Evolutionary conservation across 2,329 filamentous ascomycete species (phyloP).

Genomic region (Talaromyces funiculosus): DNA sequence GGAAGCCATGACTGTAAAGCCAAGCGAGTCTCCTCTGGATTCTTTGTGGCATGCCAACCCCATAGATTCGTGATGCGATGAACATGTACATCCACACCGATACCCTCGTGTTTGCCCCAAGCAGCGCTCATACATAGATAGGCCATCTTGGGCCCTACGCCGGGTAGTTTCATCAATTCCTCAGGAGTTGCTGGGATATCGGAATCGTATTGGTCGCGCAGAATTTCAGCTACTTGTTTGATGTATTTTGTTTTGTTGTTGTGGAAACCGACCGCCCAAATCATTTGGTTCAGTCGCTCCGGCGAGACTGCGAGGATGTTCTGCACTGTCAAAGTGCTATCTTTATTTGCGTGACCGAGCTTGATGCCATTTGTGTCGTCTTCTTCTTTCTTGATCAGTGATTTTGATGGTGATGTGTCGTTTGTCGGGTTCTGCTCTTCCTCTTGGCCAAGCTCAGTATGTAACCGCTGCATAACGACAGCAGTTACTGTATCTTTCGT

Average conservation of each 20-base stretch:
- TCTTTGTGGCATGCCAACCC: constrained; percentile 80
- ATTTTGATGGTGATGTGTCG: not conserved
- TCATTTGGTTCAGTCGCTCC: constrained; percentile 63
- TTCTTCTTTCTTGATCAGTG: constrained; percentile 24
- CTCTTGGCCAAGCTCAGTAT: constrained; percentile 58
- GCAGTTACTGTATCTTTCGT: constrained; percentile 91
- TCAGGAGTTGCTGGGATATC: constrained; percentile 77
- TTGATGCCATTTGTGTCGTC: not conserved
- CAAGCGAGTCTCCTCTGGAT: constrained; percentile 73
- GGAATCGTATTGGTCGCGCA: constrained; percentile 62
- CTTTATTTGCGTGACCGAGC: constrained; percentile 15
- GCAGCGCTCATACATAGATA: constrained; percentile 79
- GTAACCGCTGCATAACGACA: constrained; percentile 71
- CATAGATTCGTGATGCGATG: constrained; percentile 91
- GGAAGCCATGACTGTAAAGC: constrained; percentile 79
- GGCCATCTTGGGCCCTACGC: constrained; percentile 92
- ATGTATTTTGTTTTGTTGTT: constrained; percentile 88
- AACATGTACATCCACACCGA: constrained; percentile 91
- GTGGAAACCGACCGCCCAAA: constrained; percentile 83
- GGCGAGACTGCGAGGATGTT: constrained; percentile 71
- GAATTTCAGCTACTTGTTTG: constrained; percentile 66
- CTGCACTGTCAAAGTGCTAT: constrained; percentile 61
- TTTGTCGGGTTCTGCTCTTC: not conserved
- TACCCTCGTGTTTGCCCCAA: constrained; percentile 65
- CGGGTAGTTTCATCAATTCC: constrained; percentile 70